Evolutionary conservation across 2,329 filamentous ascomycete species (phyloP), one percentile per base, ranked within the genome.

Genomic region (Aspergillus hiratsukae): DNA sequence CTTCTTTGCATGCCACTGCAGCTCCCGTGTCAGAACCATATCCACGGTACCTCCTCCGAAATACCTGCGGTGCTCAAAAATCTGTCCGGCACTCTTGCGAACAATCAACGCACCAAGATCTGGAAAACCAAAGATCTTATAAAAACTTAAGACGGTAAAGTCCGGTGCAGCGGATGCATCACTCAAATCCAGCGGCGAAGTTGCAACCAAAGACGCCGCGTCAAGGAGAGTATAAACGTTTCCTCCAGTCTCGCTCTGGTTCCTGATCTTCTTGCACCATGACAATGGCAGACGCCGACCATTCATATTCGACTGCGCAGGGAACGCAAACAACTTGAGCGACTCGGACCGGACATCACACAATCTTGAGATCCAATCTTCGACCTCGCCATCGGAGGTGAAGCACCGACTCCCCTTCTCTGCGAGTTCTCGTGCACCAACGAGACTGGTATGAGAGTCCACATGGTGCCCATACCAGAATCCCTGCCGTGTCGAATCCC

Each of bases 51-150:
- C 94, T 6, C 93, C 94, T 5, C 93, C 93, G 74, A 99, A 99
- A 66, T 95, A 99, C 59, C 78, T 86, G 58, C 91, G 84, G 45
- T 79, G 78, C 31, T 82, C 77, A 49, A 96, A 86, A 3, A 87
- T 69, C 41, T 80, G 71, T 6, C 83, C 84, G 11, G 89, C 83
- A 31, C 83, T 80, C 64, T 90, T 91, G 45, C 88, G 85, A 11
- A 97, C 85, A 29, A 97, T 85, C 56, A 99, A 75, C 1, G 87
- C 91, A 1, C 93, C 93, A 1, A 97, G 78, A 69, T 97, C 90
- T 0, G 93, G 93, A 62, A 97, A 97, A 1, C 94, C 93, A 71
- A 97, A 97, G n/a, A 97, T 92, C 72, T 97, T 99, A 77, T 97
- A 95, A 61, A 97, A 86, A 72, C 92, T 97, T 45, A 97, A 68